Conservation (phyloP, 345 rosid species). For the Noccaea caerulescens region DNA sequence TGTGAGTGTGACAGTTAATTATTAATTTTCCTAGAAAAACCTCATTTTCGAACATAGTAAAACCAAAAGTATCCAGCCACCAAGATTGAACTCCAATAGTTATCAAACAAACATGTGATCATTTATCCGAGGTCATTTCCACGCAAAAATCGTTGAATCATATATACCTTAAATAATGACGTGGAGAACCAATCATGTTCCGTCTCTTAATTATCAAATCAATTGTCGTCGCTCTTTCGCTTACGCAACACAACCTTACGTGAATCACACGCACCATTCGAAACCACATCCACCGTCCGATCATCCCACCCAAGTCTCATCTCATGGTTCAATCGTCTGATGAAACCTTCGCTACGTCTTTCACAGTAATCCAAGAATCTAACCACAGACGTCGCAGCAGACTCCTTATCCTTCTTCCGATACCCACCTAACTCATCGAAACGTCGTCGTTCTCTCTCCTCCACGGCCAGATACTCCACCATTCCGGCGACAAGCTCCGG, state of each 20-base stretch:
- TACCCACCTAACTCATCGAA: conserved; percentile 6
- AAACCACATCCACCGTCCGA: conserved; percentile 49
- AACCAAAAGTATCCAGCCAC: conserved; percentile 9
- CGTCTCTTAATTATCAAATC: conserved; percentile 35
- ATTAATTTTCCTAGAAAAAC: background rate
- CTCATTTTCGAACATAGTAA: background rate
- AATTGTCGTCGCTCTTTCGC: conserved; percentile 3
- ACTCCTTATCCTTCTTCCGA: conserved; percentile 45
- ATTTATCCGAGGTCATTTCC: background rate
- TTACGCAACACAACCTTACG: conserved; percentile 32
- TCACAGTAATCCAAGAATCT: conserved; percentile 47
- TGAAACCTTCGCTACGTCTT: conserved; percentile 48
- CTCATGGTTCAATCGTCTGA: conserved; percentile 54
- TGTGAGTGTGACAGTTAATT: conserved; percentile 16
- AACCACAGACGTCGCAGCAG: conserved; percentile 30
- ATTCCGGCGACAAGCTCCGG: conserved; percentile 53
- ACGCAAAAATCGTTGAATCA: background rate
- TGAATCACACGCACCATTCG: conserved; percentile 44
- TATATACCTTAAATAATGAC: conserved; percentile 26
- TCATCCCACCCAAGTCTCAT: conserved; percentile 48
- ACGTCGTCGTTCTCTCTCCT: background rate
- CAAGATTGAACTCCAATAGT: conserved; percentile 4
- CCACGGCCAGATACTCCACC: conserved; percentile 51
- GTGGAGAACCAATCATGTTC: conserved; percentile 42
- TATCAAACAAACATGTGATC: background rate